These are phyloP conservation scores for Chaetomium fimeti DNA, from an alignment of 495 filamentous ascomycete species.

Conservation along the genomic window DNA sequence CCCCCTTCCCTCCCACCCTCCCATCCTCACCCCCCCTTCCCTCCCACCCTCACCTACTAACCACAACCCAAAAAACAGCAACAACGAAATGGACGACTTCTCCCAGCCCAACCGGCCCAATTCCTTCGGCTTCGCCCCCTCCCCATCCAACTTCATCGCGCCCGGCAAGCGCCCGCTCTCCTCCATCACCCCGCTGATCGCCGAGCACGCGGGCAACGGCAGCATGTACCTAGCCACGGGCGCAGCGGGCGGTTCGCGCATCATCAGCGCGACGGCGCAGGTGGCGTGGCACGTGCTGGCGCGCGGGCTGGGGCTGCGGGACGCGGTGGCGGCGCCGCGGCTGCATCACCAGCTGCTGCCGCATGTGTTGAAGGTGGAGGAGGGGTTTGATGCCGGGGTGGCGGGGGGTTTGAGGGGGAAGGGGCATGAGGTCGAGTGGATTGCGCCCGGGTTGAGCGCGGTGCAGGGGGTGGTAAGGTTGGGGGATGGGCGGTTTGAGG, in stretches of 20 bases:
- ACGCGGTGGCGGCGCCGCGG: slow-evolving; percentile 65
- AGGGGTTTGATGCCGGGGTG: slow-evolving; percentile 63
- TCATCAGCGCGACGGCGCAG: slow-evolving; percentile 81
- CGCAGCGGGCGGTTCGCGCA: slow-evolving; percentile 81
- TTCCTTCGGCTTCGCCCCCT: slow-evolving; percentile 78
- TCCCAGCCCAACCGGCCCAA: slow-evolving; percentile 73
- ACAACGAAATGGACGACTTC: slow-evolving; percentile 94
- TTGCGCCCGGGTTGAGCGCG: slow-evolving; percentile 60
- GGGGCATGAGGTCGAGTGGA: slow-evolving; percentile 75
- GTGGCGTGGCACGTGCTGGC: slow-evolving; percentile 73
- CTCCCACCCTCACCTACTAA: no score
- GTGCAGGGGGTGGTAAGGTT: slow-evolving; percentile 69
- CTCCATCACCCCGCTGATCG: slow-evolving; percentile 75
- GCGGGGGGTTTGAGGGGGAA: slow-evolving; percentile 60
- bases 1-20: slow-evolving; percentile 4
- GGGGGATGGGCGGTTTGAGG: slow-evolving; percentile 63
- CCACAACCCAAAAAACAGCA: slow-evolving; percentile 38
- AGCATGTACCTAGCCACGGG: slow-evolving; percentile 69
- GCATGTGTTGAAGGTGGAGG: slow-evolving; percentile 67
- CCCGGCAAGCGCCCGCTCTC: slow-evolving; percentile 80
- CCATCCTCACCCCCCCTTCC: not conserved
- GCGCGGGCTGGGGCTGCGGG: slow-evolving; percentile 53
- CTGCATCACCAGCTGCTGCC: slow-evolving; percentile 85
- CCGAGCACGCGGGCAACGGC: slow-evolving; percentile 60
- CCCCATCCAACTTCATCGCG: slow-evolving; percentile 74